A percentile compares a stretch with the other conserved stretches of the same genome.
phyloP scores from a whole-genome alignment of 2,329 filamentous ascomycete species.

The Fusarium temperatum region DNA sequence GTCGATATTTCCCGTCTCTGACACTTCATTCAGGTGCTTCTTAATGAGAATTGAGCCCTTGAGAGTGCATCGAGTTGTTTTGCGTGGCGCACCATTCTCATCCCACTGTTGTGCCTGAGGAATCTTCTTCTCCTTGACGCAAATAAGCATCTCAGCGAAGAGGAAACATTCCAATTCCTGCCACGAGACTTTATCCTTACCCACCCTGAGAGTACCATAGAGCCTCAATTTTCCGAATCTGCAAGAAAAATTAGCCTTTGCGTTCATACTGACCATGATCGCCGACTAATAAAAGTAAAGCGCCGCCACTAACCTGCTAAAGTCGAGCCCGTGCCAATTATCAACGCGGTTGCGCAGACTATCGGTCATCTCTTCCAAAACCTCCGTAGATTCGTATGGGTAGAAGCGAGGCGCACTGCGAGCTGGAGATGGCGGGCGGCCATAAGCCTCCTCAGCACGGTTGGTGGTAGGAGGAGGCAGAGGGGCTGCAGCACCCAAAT shows the following conservation, averaged over 20 bases:
- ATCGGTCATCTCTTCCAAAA: constrained; percentile 85
- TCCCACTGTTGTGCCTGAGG: constrained; percentile 71
- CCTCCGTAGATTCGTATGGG: constrained; percentile 79
- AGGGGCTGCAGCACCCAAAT: constrained; percentile 67
- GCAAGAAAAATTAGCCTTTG: constrained; percentile 15
- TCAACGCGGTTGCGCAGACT: constrained; percentile 88
- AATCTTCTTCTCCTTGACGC: constrained; percentile 95
- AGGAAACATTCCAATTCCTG: constrained; percentile 97
- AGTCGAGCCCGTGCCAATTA: constrained; percentile 98
- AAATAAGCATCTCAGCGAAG: constrained; percentile 99
- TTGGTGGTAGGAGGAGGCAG: constrained; percentile 51
- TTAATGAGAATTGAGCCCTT: constrained; percentile 99
- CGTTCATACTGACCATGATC: not conserved
- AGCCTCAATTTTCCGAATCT: constrained; percentile 92
- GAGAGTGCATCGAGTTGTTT: constrained; percentile 81
- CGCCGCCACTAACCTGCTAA: constrained; percentile 68
- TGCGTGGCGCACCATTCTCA: constrained; percentile 65
- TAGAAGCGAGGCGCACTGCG: constrained; percentile 67
- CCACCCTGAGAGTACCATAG: constrained; percentile 89
- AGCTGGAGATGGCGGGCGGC: constrained; percentile 68
- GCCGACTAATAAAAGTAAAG: not conserved
- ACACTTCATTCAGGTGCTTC: constrained; percentile 92
- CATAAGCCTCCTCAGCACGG: constrained; percentile 63
- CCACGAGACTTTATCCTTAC: constrained; percentile 96
- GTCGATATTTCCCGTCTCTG: constrained; percentile 74